Base-by-base conservation (phyloP, 139 green algal genomes). In the Chlamydomonas applanata region DNA sequence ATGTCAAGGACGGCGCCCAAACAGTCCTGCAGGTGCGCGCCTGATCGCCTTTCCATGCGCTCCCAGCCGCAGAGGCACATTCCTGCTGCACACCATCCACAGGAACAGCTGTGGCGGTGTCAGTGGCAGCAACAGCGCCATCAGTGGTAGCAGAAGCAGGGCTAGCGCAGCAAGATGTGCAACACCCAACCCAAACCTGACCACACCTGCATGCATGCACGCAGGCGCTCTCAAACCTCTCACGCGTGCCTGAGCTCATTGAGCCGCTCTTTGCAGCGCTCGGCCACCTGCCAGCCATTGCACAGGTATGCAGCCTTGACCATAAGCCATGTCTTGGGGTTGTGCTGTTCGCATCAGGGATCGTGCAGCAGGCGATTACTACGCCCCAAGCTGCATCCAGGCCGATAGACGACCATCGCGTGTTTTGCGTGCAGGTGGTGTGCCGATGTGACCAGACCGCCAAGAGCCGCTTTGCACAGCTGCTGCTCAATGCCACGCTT, bases 201-300 rank as follows among this genome's bases (percentile, higher is more conserved):
- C 20, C 53, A 4, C 53, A 33, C 24, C 53, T 62, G 20, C 24
- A 29, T 29, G 17, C 29, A 22, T 35, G 30, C 11, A 34, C 59
- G 24, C 59, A 66, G 59, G 59, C 59, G 30, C 59, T 66, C n/a
- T 66, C 59, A 9, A 66, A 66, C 59, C 59, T 66, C 2, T 66
- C 59, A 30, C 59, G 59, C n/a, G 59, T 30, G n/a, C 59, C 59
- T 14, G 59, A 66, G 59, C 59, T 66, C n/a, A 30, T 66, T 22
- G n/a, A 66, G 59, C 59, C 59, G 2, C 25, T 66, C n/a, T 30
- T 66, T 29, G 11, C 25, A 30, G 59, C 59, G 3, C 29, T 66
- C 4, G 59, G 59, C 59, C 59, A 30, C 40, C 59, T 66, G 59
- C 25, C 25, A 30, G 59, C 59, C 11, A 66, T 66, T 34, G 59